These are phyloP conservation scores for Backusella sp. DNA, from an alignment of 192 early-diverging fungal species.

Conservation along the genomic window DNA sequence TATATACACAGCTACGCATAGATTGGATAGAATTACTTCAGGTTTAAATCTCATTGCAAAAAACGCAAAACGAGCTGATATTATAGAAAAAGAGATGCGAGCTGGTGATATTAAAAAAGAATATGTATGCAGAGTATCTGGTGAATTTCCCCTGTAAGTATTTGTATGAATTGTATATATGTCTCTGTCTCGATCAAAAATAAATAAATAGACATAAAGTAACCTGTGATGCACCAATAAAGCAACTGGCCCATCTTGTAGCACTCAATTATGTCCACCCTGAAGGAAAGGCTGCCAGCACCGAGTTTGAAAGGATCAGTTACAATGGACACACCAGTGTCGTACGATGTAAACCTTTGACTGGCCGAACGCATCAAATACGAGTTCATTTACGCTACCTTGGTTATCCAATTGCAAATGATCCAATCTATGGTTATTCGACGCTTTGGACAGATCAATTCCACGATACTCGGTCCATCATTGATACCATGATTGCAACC, in stretches of 20 bases:
- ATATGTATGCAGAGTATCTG: conserved; percentile 81
- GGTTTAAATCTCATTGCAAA: conserved; percentile 82
- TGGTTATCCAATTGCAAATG: conserved; percentile 90
- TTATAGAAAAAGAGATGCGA: conserved; percentile 59
- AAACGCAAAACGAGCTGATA: conserved; percentile 52
- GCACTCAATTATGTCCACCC: conserved; percentile 79
- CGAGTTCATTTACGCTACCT: conserved; percentile 92
- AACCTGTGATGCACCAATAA: conserved; percentile 73
- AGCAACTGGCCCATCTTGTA: conserved; percentile 75
- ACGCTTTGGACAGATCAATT: conserved; percentile 57
- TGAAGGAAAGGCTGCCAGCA: conserved; percentile 76
- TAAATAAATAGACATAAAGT: conserved; percentile 31
- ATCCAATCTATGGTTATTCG: conserved; percentile 80
- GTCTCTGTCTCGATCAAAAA: neutral
- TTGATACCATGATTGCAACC: neutral
- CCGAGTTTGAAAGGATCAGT: conserved; percentile 65
- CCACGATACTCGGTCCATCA: neutral
- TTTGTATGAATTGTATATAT: too few species aligned
- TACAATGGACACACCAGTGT: conserved; percentile 69
- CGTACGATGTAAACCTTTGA: conserved; percentile 77
- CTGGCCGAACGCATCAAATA: conserved; percentile 95
- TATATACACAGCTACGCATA: conserved; percentile 61
- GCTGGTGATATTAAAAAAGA: conserved; percentile 73
- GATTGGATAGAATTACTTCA: conserved; percentile 90
- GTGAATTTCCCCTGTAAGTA: conserved; percentile 74